Evolutionary conservation across 768 basidiomycete genomes (phyloP), one percentile per base, ranked within the genome.

Genomic region (Naganishia vaughanmartiniae): DNA sequence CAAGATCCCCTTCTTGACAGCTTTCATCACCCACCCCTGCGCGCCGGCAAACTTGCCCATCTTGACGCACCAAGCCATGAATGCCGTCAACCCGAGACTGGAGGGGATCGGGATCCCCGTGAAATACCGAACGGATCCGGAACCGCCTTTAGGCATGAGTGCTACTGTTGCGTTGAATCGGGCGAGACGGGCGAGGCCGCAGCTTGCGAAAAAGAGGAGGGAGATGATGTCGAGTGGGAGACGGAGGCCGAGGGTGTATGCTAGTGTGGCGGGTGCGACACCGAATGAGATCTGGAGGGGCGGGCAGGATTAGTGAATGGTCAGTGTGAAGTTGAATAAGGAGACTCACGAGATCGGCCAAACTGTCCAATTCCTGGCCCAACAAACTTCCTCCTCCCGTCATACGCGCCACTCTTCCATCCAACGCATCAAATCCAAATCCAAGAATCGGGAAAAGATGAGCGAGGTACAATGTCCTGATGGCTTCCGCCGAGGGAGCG

Each of bases 141-240:
- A 85, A 9, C 81, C 82, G 78, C 93, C 90, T 81, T 93, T 94
- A 1, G 95, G 95, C 30, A 96, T 85, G 53, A 92, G 84, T 3
- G 96, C 96, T 70, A 96, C 95, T 0, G 96, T 99, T 11, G 95
- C 96, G 81, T 99, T 99, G 86, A 97, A 99, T 51, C 96, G 89
- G 12, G 96, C 96, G 39, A 99, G 89, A 60, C 96, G 89, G 24
- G 96, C 96, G 65, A 99, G 87, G 42, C 96, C 96, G 83, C 90
- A 92, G 78, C 95, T 97, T 75, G 96, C 92, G 81, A 97, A 99
- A 65, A 87, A 86, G 17, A 93, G 88, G 54, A 99, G 85, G 71
- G 88, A 84, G 73, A 94, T 85, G 1, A 90, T 91, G 83, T 99
- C 96, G 70, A 96, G 87, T 72, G 90, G 89, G 14, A 93, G 95